Conservation (phyloP, 1,284 basidiomycete genomes). For the Cutaneotrichosporon cutaneum region DNA sequence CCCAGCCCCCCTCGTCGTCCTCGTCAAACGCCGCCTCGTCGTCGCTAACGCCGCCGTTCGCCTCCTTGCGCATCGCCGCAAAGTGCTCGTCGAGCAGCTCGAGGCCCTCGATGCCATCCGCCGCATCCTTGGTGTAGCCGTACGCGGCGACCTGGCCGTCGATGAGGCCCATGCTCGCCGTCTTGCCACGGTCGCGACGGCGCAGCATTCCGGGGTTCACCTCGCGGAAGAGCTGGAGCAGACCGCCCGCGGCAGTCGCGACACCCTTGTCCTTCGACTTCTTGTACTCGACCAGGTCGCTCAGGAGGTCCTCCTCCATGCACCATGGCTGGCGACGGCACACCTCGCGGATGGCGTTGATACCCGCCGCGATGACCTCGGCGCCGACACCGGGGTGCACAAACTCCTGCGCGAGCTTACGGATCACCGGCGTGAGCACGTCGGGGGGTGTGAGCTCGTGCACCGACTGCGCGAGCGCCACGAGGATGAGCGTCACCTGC, state of each 20-base stretch:
- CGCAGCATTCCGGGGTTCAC: slow-evolving; percentile 93
- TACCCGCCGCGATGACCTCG: slow-evolving; percentile 92
- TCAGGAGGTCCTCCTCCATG: slow-evolving; percentile 85
- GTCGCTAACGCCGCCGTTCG: slow-evolving; percentile 58
- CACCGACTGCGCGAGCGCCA: slow-evolving; percentile 90
- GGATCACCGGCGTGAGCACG: slow-evolving; percentile 80
- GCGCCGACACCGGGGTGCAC: slow-evolving; percentile 95
- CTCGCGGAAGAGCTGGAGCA: slow-evolving; percentile 91
- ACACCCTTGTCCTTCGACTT: slow-evolving; percentile 96
- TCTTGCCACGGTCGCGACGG: slow-evolving; percentile 83
- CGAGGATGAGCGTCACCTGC: slow-evolving; percentile 90
- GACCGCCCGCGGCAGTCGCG: slow-evolving; percentile 77
- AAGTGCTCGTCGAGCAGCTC: slow-evolving; percentile 87
- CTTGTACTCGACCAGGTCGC: slow-evolving; percentile 89
- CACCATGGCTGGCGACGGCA: slow-evolving; percentile 92
- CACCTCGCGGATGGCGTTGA: slow-evolving; percentile 93
- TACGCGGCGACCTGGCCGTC: slow-evolving; percentile 71
- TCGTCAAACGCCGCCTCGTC: slow-evolving; percentile 55
- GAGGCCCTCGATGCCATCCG: slow-evolving; percentile 84
- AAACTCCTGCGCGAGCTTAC: slow-evolving; percentile 92
- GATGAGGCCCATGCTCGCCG: slow-evolving; percentile 70
- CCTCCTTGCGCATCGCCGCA: slow-evolving; percentile 66
- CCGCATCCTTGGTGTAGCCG: slow-evolving; percentile 69
- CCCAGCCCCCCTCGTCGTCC: slow-evolving; percentile 72
- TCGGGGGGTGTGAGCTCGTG: slow-evolving; percentile 96